Percentiles rank a stretch among this genome's conserved stretches.
Conservation (phyloP, 2,329 filamentous ascomycete genomes). For the Aphanoascus verrucosus region DNA sequence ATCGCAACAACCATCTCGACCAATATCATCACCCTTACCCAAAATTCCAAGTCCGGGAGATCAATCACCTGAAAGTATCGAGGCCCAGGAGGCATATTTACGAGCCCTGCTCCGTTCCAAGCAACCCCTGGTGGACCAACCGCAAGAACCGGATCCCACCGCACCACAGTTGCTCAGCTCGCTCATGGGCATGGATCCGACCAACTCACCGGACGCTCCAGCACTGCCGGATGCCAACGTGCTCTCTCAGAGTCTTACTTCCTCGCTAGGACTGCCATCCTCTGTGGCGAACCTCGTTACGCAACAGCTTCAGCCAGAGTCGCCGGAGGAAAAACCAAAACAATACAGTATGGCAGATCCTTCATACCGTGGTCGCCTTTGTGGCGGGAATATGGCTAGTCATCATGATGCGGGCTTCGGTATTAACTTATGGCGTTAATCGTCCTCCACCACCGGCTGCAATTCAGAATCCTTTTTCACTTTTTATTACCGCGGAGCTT, state of each 20-base stretch:
- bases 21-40: slow-evolving; percentile 9
- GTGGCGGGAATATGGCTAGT: slow-evolving; percentile 45
- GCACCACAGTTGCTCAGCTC: slow-evolving; percentile 30
- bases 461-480: slow-evolving; percentile 35
- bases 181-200: slow-evolving; percentile 24
- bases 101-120: slow-evolving; percentile 32
- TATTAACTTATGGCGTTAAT: slow-evolving; percentile 17
- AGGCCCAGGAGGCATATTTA: slow-evolving; percentile 35
- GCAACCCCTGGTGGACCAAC: slow-evolving; percentile 15
- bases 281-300: slow-evolving; percentile 30
- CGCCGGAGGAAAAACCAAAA: slow-evolving; percentile 28
- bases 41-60: slow-evolving; percentile 19
- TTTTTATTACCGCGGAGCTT: slow-evolving; percentile 40
- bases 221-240: slow-evolving; percentile 15
- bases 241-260: slow-evolving; percentile 25
- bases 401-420: slow-evolving; percentile 28
- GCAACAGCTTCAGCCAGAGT: slow-evolving; percentile 31
- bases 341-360: slow-evolving; percentile 42
- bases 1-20: slow-evolving; percentile 15
- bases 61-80: slow-evolving; percentile 26
- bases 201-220: slow-evolving; percentile 14
- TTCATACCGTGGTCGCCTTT: slow-evolving; percentile 51
- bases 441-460: slow-evolving; percentile 38
- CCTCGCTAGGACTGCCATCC: slow-evolving; percentile 36
- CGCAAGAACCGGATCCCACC: slow-evolving; percentile 25